phyloP scores from a whole-genome alignment of 768 basidiomycete genomes.

The Boletus sp. region DNA sequence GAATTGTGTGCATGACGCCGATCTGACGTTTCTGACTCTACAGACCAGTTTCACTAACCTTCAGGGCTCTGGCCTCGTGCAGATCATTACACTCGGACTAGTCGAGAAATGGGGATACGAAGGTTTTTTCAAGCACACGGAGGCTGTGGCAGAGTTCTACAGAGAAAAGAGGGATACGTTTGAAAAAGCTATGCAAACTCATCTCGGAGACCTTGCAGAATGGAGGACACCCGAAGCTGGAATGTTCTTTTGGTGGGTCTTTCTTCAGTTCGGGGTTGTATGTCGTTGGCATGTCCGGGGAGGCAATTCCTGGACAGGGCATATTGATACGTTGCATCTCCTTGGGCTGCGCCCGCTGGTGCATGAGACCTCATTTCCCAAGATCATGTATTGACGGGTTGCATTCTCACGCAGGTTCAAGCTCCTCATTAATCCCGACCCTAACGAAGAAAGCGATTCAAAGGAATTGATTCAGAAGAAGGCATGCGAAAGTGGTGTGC shows the following conservation, averaged over 20 bases:
- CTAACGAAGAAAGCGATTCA: conserved; percentile 58
- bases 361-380: conserved; percentile 3
- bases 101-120: conserved; percentile 73
- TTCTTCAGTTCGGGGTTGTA: conserved; percentile 7
- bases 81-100: conserved; percentile 58
- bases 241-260: conserved; percentile 83
- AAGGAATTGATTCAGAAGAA: conserved; percentile 67
- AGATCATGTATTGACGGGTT: conserved; percentile 19
- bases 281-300: conserved; percentile 3
- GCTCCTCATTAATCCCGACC: conserved; percentile 44
- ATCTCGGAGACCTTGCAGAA: conserved; percentile 76
- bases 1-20: not conserved
- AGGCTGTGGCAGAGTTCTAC: conserved; percentile 72
- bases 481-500: conserved; percentile 77
- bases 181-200: conserved; percentile 67
- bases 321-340: not conserved
- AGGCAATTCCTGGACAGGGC: conserved; percentile 2
- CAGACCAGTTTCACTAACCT: conserved; percentile 69
- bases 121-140: conserved; percentile 69
- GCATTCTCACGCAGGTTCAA: conserved; percentile 56
- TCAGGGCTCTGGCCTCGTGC: conserved; percentile 62
- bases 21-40: conserved; percentile 11
- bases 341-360: conserved; percentile 3
- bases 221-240: conserved; percentile 73
- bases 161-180: conserved; percentile 73